Evolutionary conservation across 2,329 filamentous ascomycete genomes (phyloP).

Genomic region (Botrytis medusae): DNA sequence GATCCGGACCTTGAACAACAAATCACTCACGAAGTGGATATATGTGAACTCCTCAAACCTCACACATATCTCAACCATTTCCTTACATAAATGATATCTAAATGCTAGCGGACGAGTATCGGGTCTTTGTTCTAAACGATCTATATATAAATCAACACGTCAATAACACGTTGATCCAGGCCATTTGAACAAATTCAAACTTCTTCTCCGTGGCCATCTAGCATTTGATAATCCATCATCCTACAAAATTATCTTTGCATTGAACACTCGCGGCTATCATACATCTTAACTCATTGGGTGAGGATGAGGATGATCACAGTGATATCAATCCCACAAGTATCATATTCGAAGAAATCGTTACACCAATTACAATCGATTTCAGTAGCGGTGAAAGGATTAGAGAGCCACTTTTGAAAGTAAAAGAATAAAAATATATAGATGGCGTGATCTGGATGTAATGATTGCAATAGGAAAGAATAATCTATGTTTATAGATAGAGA

Average conservation of each 20-base stretch:
- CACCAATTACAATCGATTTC: conserved; percentile 39
- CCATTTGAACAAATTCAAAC: conserved; percentile 26
- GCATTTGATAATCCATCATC: not conserved
- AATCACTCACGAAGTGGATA: too few species aligned
- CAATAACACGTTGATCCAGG: conserved; percentile 31
- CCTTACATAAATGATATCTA: conserved; percentile 32
- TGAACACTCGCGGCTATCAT: conserved; percentile 32
- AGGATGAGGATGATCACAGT: conserved; percentile 36
- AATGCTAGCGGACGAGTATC: conserved; percentile 30
- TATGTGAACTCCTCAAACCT: not conserved
- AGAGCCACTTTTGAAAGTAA: not conserved
- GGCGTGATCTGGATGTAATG: not conserved
- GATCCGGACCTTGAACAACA: not conserved
- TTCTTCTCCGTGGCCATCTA: conserved; percentile 24
- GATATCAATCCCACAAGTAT: conserved; percentile 38
- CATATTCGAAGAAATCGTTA: conserved; percentile 35
- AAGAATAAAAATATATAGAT: not conserved
- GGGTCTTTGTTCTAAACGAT: conserved; percentile 31
- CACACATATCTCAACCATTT: conserved; percentile 35
- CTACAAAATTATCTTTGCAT: conserved; percentile 8
- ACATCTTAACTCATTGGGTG: conserved; percentile 38
- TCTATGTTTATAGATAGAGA: not conserved
- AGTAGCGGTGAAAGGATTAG: conserved; percentile 31
- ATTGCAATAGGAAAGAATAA: not conserved
- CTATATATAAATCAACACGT: conserved; percentile 31